Percentiles rank a stretch among this genome's conserved stretches.
phyloP scores from a whole-genome alignment of 257 asterid genomes.

The Jacaranda copaia region DNA sequence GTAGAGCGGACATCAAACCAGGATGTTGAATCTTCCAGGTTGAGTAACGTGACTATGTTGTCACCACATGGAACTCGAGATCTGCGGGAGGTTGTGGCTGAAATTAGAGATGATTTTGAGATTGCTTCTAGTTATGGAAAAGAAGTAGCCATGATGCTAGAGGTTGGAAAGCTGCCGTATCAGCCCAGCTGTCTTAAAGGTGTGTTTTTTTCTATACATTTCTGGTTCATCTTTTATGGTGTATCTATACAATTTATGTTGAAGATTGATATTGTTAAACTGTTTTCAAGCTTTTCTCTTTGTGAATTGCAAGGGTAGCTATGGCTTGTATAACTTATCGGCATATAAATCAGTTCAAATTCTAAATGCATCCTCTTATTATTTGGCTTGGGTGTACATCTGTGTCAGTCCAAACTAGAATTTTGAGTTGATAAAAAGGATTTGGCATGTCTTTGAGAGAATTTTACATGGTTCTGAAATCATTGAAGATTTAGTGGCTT shows the following conservation, averaged over 20 bases:
- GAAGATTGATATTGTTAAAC: background rate
- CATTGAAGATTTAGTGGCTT: no score
- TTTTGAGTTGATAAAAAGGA: no score
- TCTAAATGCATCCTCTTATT: background rate
- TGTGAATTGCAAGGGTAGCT: background rate
- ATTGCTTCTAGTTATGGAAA: slow-evolving; percentile 63
- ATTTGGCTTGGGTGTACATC: background rate
- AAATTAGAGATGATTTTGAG: slow-evolving; percentile 68
- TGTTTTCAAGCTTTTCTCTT: background rate
- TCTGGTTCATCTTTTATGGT: background rate
- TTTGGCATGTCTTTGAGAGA: no score
- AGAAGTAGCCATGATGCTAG: slow-evolving; percentile 71
- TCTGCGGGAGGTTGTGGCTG: slow-evolving; percentile 68
- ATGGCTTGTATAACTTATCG: background rate
- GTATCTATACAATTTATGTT: background rate
- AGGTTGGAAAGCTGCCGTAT: slow-evolving; percentile 70
- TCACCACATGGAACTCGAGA: slow-evolving; percentile 64
- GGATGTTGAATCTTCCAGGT: slow-evolving; percentile 51
- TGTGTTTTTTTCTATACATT: slow-evolving; percentile 34
- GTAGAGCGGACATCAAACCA: slow-evolving; percentile 51
- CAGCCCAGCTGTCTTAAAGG: slow-evolving; percentile 63
- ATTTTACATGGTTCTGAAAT: no score
- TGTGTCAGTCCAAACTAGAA: no score
- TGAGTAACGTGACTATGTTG: slow-evolving; percentile 52
- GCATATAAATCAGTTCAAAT: background rate